Evolutionary conservation across 2,329 filamentous ascomycete genomes (phyloP).

Genomic region (Talaromyces pinophilus): DNA sequence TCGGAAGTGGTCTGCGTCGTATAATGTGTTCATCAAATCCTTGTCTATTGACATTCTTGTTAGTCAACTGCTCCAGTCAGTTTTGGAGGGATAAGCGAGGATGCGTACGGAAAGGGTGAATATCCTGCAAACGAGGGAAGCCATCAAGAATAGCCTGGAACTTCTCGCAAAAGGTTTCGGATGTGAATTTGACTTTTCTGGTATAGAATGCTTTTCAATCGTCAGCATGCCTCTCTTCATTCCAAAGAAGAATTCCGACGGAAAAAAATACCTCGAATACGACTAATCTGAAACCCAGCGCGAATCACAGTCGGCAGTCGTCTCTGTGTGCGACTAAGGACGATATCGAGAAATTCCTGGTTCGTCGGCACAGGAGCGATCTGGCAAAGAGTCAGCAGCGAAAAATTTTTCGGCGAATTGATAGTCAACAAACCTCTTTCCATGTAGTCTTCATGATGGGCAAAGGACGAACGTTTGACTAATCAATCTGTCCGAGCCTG

Average conservation of each 20-base stretch:
- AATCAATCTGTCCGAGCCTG: conserved; percentile 3
- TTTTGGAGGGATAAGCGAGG: neutral
- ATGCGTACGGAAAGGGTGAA: conserved; percentile 83
- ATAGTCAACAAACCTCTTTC: conserved; percentile 51
- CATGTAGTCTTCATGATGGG: conserved; percentile 60
- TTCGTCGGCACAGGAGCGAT: conserved; percentile 87
- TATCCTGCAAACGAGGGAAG: conserved; percentile 89
- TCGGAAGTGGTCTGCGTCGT: conserved; percentile 96
- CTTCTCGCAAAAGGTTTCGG: conserved; percentile 96
- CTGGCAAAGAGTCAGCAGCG: conserved; percentile 27
- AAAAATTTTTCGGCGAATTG: conserved; percentile 23
- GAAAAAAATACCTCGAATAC: conserved; percentile 66
- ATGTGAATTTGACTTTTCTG: conserved; percentile 96
- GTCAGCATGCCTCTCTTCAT: neutral
- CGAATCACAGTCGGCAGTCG: conserved; percentile 93
- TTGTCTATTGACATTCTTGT: conserved; percentile 52
- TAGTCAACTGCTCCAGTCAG: neutral
- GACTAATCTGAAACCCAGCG: conserved; percentile 90
- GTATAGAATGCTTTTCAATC: conserved; percentile 76
- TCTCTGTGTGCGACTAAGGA: conserved; percentile 88
- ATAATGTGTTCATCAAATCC: conserved; percentile 93
- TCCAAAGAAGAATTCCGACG: neutral
- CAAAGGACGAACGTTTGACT: conserved; percentile 24
- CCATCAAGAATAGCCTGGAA: conserved; percentile 85
- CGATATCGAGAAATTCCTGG: conserved; percentile 97